Evolutionary conservation across 805 yeast species (phyloP), one percentile per base, ranked within the genome.

Genomic region (Schizosaccharomyces cryophilus): DNA sequence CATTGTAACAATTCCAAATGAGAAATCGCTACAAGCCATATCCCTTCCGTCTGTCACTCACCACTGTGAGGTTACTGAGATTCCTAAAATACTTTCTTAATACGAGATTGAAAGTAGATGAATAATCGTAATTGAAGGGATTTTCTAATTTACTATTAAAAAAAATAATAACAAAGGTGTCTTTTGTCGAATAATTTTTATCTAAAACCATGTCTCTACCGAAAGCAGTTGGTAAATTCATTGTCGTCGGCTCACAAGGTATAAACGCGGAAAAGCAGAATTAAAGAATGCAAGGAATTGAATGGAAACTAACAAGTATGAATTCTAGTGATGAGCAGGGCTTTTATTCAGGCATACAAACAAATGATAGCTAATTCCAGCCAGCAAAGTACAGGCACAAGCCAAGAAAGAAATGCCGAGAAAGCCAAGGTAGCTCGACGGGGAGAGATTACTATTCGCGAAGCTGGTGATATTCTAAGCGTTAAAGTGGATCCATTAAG

Each of bases 341-440:
- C 98, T 0, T 93, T 93, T 71, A 78, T 87, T n/a, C 95, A 88
- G 71, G 97, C 98, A 0, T 93, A 90, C 77, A 85, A 83, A 68
- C 97, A 93, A 73, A 95, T 95, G 1, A 96, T 97, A 19, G 86
- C 90, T 61, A 89, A 89, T 61, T 82, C 95, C n/a, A 87, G 90
- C 1, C 79, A 86, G 35, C 80, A 80, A 66, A 75, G 84, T 24
- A 78, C 81, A 5, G 71, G 75, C n/a, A 73, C 76, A n/a, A 31
- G 38, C 29, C 42, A 35, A 19, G 60, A 17, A 29, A 24, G 29
- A 13, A 17, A 38, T 40, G 19, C 24, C 9, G 21, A 56, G 24
- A 19, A 21, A 26, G 19, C 30, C 1, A 29, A n/a, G 54, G 77
- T 78, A 3, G 73, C 74, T 11, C 67, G 72, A 6, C 64, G 68